These are phyloP conservation scores for Zygosaccharomyces sapae DNA, from an alignment of 1,139 yeast genomes.

Conservation along the genomic window DNA sequence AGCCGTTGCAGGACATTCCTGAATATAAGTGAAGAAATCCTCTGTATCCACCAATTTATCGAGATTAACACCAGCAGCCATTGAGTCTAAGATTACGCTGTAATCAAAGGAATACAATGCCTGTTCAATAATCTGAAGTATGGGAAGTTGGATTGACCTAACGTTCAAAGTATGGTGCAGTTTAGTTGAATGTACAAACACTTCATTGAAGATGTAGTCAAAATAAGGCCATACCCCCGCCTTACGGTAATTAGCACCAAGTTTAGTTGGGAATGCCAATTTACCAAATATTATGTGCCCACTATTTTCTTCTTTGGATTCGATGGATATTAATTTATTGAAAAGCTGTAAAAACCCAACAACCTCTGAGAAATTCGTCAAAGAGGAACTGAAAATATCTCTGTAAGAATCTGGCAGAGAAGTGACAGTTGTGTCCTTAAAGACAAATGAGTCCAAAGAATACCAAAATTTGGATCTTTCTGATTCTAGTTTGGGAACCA, in stretches of 20 bases:
- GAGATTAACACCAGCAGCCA: conserved; percentile 47
- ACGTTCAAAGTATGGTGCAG: conserved; percentile 38
- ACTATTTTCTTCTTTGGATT: conserved; percentile 39
- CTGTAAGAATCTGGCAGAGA: conserved; percentile 25
- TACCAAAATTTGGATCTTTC: conserved; percentile 62
- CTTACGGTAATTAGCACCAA: conserved; percentile 61
- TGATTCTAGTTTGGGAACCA: conserved; percentile 44
- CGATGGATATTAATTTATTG: conserved; percentile 33
- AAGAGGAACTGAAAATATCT: conserved; percentile 24
- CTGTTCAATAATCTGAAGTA: conserved; percentile 48
- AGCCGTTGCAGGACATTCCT: conserved; percentile 66
- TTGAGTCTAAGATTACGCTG: conserved; percentile 49
- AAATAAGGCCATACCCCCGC: conserved; percentile 78
- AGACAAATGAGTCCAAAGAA: conserved; percentile 69
- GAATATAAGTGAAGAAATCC: conserved; percentile 41
- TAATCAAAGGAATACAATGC: conserved; percentile 64
- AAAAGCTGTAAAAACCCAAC: conserved; percentile 55
- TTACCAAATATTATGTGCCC: conserved; percentile 37
- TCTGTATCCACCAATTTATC: conserved; percentile 48
- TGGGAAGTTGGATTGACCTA: conserved; percentile 48
- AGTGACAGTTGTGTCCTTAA: conserved; percentile 35
- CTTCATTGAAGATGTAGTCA: conserved; percentile 64
- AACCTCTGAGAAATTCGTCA: conserved; percentile 50
- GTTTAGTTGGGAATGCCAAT: conserved; percentile 55
- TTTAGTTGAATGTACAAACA: conserved; percentile 48